A percentile compares a stretch with the other conserved stretches of the same genome.
These are phyloP conservation scores for Colletotrichum kahawae DNA, from an alignment of 2,329 filamentous ascomycete genomes.

Conservation along the genomic window DNA sequence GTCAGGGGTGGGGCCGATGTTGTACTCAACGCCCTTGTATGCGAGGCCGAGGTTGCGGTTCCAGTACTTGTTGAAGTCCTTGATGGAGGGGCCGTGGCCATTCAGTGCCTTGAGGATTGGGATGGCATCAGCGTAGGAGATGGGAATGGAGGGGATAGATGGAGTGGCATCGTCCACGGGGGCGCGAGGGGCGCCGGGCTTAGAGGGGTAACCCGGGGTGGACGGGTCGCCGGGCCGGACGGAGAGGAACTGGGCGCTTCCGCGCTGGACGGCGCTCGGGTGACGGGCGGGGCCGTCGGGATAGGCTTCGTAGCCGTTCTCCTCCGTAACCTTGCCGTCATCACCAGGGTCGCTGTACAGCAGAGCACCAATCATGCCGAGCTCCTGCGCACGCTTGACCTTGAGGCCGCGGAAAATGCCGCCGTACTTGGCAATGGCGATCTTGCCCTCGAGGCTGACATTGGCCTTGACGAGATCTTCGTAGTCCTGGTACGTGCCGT, in stretches of 20 bases:
- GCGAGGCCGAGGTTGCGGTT: slow-evolving; percentile 70
- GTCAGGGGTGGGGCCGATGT: slow-evolving; percentile 81
- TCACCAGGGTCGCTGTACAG: slow-evolving; percentile 91
- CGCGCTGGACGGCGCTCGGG: slow-evolving; percentile 87
- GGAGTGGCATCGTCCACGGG: slow-evolving; percentile 75
- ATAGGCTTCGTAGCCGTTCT: slow-evolving; percentile 80
- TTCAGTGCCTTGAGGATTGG: slow-evolving; percentile 91
- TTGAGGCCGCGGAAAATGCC: slow-evolving; percentile 88
- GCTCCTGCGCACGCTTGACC: slow-evolving; percentile 88
- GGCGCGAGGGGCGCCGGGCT: slow-evolving; percentile 81
- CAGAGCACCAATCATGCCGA: slow-evolving; percentile 85
- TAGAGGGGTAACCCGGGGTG: slow-evolving; percentile 91
- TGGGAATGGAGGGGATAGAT: slow-evolving; percentile 86
- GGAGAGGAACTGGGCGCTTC: slow-evolving; percentile 84
- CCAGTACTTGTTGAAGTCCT: slow-evolving; percentile 77
- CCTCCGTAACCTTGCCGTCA: slow-evolving; percentile 81
- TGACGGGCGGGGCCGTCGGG: slow-evolving; percentile 87
- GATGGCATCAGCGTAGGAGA: slow-evolving; percentile 86
- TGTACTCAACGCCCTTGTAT: slow-evolving; percentile 85
- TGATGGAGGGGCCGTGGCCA: slow-evolving; percentile 80
- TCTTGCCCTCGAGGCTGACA: slow-evolving; percentile 80
- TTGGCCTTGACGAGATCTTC: slow-evolving; percentile 80
- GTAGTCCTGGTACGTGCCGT: slow-evolving; percentile 85
- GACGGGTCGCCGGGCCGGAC: slow-evolving; percentile 75
- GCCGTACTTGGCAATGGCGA: slow-evolving; percentile 86